Evolutionary conservation across 2,329 filamentous ascomycete species (phyloP).

Genomic region (Amauroascus niger): DNA sequence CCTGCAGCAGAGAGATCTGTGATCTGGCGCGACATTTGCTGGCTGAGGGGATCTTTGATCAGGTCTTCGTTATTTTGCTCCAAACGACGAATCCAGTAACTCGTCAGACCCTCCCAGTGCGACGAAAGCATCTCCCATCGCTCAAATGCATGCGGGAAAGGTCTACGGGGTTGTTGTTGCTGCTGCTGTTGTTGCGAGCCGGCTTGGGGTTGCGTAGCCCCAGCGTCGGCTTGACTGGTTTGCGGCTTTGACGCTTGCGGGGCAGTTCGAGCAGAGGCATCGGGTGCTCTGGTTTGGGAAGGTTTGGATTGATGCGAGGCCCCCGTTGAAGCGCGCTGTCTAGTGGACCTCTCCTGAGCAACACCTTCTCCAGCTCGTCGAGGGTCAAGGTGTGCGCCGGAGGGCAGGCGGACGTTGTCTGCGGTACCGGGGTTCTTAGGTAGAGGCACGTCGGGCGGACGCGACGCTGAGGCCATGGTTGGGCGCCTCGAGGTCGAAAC

Average conservation of each 20-base stretch:
- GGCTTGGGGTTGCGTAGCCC: conserved; percentile 9
- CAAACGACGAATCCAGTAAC: conserved; percentile 90
- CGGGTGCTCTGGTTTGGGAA: conserved; percentile 3
- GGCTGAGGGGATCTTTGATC: conserved; percentile 67
- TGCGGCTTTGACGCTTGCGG: conserved; percentile 8
- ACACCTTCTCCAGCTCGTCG: conserved; percentile 3
- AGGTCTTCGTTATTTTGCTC: conserved; percentile 85
- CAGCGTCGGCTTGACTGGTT: not conserved
- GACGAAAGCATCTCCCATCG: conserved; percentile 94
- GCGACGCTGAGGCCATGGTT: not conserved
- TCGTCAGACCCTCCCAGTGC: conserved; percentile 94
- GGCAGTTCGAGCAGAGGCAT: conserved; percentile 5
- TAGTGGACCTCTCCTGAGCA: not conserved
- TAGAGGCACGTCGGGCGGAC: conserved; percentile 11
- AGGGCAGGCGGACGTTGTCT: not conserved
- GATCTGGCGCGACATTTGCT: conserved; percentile 86
- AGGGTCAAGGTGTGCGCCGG: not conserved
- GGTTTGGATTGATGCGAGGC: conserved; percentile 4
- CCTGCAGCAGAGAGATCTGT: conserved; percentile 95
- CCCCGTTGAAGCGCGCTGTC: not conserved
- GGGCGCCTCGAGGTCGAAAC: conserved; percentile 10
- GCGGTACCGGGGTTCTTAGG: conserved; percentile 11
- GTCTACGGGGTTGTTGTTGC: conserved; percentile 34
- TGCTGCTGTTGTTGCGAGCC: not conserved
- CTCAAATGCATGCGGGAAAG: conserved; percentile 94